Base-by-base conservation (phyloP, 2,329 filamentous ascomycete species). In the Arthroderma sp. region DNA sequence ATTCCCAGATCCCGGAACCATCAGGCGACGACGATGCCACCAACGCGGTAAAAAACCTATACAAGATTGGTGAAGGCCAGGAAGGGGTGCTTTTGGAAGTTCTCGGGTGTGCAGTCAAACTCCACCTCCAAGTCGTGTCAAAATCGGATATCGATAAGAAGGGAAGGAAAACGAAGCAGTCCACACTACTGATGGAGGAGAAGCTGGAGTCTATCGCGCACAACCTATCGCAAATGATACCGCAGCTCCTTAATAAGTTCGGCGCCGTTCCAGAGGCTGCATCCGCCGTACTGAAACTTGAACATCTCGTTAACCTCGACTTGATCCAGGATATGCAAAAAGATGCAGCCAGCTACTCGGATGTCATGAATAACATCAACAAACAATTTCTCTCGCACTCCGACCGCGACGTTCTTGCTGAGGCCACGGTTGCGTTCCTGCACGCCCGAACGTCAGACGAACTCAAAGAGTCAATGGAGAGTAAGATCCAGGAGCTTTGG, bases 381-480 rank as follows among this genome's bases (percentile, higher is more conserved):
- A 86, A 86, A 47, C 91, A 98, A 56, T 96, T 98, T 66, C 80
- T 83, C 55, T 80, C 86, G n/a, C 91, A 98, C 58, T 84, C 85
- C 37, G 86, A 94, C 56, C 83, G 85, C 54, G 77, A 77, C 45
- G 88, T 96, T 11, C 72, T 98, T 38, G 78, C 79, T 7, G 88
- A 95, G 62, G 89, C 87, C 9, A 82, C 83, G 29, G 74, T 79
- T 22, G 85, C 88, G 4, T 76, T 98, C 33, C 68, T 94, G 30
- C 86, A 93, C 58, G 87, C 89, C 6, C 81, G 85, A 51, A 81
- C 80, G 49, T 89, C 86, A 9, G 86, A 91, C 49, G 89, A 94
- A 57, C 77, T 94, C 31, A 83, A 88, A 53, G 91, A 98, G 56
- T 69, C 86, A 8, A 82, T 87, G 1, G 83, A 91, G 50, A 75